Evolutionary conservation across 805 yeast genomes (phyloP).

Genomic region (Diddensiella caesifluorescens): DNA sequence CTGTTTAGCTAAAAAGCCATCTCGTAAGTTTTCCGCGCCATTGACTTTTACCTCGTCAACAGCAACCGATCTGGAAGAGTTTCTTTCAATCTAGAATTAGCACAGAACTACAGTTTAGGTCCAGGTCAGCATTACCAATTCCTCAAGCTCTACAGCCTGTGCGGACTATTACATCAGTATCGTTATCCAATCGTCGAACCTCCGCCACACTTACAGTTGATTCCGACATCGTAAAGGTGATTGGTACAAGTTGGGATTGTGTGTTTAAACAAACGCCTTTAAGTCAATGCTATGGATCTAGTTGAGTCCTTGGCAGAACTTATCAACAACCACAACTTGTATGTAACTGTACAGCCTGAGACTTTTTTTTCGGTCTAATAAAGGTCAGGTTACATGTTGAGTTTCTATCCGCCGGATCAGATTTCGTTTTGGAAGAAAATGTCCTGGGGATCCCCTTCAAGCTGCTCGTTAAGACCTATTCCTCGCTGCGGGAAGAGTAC

Average conservation of each 20-base stretch:
- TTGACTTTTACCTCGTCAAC: constrained; percentile 28
- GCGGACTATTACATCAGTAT: constrained; percentile 9
- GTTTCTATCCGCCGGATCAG: constrained; percentile 10
- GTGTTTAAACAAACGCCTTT: too few species aligned
- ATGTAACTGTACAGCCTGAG: constrained; percentile 4
- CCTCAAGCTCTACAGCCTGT: not conserved
- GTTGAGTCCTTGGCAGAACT: too few species aligned
- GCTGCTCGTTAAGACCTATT: constrained; percentile 18
- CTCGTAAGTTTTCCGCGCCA: constrained; percentile 25
- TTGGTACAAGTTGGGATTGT: too few species aligned
- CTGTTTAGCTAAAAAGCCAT: constrained; percentile 25
- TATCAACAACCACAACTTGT: not conserved
- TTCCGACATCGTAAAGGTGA: too few species aligned
- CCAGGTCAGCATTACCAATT: not conserved
- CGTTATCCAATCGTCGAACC: constrained; percentile 5
- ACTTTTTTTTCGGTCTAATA: too few species aligned
- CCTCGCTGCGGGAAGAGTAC: not conserved
- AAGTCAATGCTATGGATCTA: too few species aligned
- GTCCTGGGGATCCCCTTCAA: constrained; percentile 25
- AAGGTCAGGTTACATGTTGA: constrained; percentile 14
- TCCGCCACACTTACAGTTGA: too few species aligned
- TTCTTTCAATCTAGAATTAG: constrained; percentile 21
- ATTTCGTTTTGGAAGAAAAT: constrained; percentile 16
- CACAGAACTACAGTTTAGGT: not conserved
- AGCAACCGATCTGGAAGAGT: constrained; percentile 25